Evolutionary conservation across 345 rosid species (phyloP), one percentile per base, ranked within the genome.

Genomic region (Pistacia atlantica): DNA sequence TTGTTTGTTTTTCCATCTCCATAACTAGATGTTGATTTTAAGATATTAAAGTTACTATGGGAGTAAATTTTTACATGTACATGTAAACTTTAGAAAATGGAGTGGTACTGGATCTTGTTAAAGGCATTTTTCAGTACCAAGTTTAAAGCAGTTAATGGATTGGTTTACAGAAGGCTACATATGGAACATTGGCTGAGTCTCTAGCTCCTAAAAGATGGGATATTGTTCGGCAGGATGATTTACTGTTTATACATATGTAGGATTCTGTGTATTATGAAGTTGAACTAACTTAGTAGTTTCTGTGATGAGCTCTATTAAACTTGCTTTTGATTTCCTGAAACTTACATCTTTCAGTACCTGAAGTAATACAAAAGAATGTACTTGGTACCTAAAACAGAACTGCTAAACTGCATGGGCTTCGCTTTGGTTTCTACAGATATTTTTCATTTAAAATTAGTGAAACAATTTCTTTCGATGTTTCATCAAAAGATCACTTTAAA

Each of bases 1-100:
- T 95, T 76, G 51, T 76, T 77, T 70, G 64, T 73, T 79, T 37
- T 25, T 48, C 8, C 63, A 31, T 64, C 35, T 68, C 20, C 48
- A 35, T 42, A 17, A 38, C 12, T 37, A 49, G 49, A 11, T 10
- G n/a, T 46, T 48, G 33, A 61, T 49, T 37, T 64, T 9, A 55
- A 20, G 55, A 5, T 35, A 56, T 59, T 11, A 68, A n/a, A 33
- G 22, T 31, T 48, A 31, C 35, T 59, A 49, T n/a, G 12, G 72
- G 58, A 16, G 37, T 75, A 67, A 25, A 18, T 56, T 66, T 55
- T 33, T 65, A 35, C 28, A 7, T 28, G 5, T 67, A n/a, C 2
- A 25, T 25, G 49, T 49, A 45, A 3, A 45, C 20, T 22, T 38
- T 25, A 54, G 48, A 54, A 42, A 42, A 54, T 17, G 25, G 18